These are phyloP conservation scores for Aspergillus sparsus DNA, from an alignment of 495 filamentous ascomycete genomes.

Conservation along the genomic window DNA sequence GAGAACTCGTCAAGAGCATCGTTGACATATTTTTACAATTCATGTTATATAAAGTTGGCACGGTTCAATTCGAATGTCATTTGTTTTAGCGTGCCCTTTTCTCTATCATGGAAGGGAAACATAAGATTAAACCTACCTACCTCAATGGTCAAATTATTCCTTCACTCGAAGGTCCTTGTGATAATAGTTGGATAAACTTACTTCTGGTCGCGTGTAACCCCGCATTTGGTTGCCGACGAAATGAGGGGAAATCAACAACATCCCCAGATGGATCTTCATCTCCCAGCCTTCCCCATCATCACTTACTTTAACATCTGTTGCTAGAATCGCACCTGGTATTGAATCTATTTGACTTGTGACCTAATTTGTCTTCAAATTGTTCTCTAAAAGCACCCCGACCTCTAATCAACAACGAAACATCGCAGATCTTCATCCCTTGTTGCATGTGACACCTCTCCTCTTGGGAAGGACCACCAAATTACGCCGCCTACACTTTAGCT, in stretches of 20 bases:
- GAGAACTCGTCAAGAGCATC: too few relatives aligned
- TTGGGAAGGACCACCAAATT: neutral
- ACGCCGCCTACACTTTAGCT: neutral
- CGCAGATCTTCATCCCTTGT: conserved; percentile 11
- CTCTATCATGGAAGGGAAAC: too few relatives aligned
- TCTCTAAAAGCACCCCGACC: neutral
- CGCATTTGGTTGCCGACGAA: neutral
- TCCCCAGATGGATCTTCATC: neutral
- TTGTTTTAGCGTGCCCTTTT: too few relatives aligned
- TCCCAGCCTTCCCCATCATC: neutral
- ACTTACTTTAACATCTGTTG: neutral
- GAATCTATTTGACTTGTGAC: neutral
- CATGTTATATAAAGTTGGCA: too few relatives aligned
- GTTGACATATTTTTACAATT: too few relatives aligned
- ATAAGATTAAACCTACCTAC: neutral
- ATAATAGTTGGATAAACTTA: too few relatives aligned
- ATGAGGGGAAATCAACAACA: neutral
- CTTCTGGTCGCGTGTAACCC: neutral
- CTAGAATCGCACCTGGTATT: neutral
- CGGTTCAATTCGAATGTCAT: too few relatives aligned
- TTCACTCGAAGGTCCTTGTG: neutral
- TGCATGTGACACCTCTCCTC: conserved; percentile 5
- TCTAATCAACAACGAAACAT: neutral
- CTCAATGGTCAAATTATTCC: neutral
- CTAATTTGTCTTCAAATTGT: neutral